Evolutionary conservation across 768 basidiomycete genomes (phyloP), one percentile per base, ranked within the genome.

Genomic region (Lentinula guzmanii): DNA sequence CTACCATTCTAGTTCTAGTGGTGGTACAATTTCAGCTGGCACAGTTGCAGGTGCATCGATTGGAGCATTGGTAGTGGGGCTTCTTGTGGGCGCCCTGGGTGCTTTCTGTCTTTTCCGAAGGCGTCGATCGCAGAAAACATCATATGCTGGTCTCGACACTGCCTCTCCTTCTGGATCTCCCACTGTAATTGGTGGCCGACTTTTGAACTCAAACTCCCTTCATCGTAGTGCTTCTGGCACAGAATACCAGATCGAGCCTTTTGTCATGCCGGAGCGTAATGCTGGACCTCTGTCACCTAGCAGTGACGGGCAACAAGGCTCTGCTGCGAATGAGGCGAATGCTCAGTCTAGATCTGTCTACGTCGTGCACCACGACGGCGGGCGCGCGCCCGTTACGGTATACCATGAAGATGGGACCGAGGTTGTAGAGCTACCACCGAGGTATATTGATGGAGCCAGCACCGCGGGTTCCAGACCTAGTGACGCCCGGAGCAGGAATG

Each of bases 281-380:
- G 8, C 33, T 8, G 52, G 50, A 21, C 53, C 61, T n/a, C 41
- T 51, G 2, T 61, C 60, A 6, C 60, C 53, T 37, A 24, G n/a
- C 7, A 35, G 42, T 34, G 56, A 58, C 6, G 28, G 42, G 15
- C 53, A 34, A n/a, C 37, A 24, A 18, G 28, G 28, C 28, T 28
- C 28, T 28, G 5, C 37, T 13, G 18, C 21, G 51, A 33, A 42
- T 16, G 61, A 55, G 28, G 46, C 57, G 8, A 41, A 50, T 16
- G 51, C 31, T 42, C 50, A 50, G 31, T 58, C 56, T 33, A 55
- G 65, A 43, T 75, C 75, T 68, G 78, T 85, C 8, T 85, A 85
- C 63, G 82, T 85, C 43, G 77, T 87, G 35, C 86, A 86, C 64
- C 85, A 86, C 65, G 85, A 86, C 65, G 77, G 76, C n/a, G 81